Base-by-base conservation (phyloP, 108 stramenopile species). In the Skeletonema costatum region DNA sequence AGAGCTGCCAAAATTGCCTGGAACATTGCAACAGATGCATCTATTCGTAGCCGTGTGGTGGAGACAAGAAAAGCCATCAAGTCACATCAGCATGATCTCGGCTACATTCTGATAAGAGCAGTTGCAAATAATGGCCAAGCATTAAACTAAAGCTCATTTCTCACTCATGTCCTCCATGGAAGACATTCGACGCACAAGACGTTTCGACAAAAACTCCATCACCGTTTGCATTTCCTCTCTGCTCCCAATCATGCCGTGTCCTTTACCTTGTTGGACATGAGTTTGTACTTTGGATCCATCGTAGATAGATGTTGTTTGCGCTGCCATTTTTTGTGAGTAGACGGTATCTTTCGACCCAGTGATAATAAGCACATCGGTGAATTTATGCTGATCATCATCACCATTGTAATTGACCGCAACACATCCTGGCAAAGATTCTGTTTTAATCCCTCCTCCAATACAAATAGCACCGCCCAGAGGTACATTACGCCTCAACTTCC, bases 381-480 rank as follows among this genome's bases (percentile, higher is more conserved):
- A 60, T 70, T 25, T 1, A 53, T 53, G 42, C 29, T 70, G 69
- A 1, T 39, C 39, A 6, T 11, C 30, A 14, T 25, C 19, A 5
- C 0, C 42, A 5, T 39, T 38, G 21, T 60, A 19, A 0, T 46
- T n/a, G 48, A 17, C 31, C 16, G 6, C 32, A 46, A 46, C 16
- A 46, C 4, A 46, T n/a, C 16, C 16, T 8, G 33, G 6, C 35
- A 35, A 31, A 9, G 42, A 32, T 32, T 6, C 35, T 50, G 53
- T 46, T 32, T 64, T 66, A 13, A 79, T 71, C 5, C 82, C 85
- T 16, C 85, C 85, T 36, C 64, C 73, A 0, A 86, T 62, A 73
- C 85, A 86, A 36, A 86, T 76, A 7, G 75, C 69, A 30, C 85
- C 85, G 11, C 85, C 85, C 36, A 86, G 68, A 10, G 85, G 56